Evolutionary conservation across 208 protist genomes (phyloP).

Genomic region (Eutreptiella sp.): DNA sequence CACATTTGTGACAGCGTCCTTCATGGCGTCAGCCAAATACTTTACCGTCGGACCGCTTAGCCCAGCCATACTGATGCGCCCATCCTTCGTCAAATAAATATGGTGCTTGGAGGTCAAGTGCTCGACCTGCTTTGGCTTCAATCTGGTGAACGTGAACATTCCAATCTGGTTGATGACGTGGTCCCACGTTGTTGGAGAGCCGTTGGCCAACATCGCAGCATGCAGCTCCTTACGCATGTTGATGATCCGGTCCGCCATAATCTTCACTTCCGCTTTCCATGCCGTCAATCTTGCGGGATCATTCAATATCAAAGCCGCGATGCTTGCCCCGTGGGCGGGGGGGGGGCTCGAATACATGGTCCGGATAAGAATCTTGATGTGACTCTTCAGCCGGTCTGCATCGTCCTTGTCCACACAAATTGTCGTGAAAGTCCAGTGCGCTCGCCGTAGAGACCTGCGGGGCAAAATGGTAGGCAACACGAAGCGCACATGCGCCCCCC

Average conservation of each 20-base stretch:
- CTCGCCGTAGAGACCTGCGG: constrained; percentile 77
- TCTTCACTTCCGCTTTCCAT: constrained; percentile 53
- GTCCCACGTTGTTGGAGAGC: constrained; percentile 45
- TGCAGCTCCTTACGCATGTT: constrained; percentile 36
- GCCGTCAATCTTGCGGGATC: constrained; percentile 31
- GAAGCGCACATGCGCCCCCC: too few relatives aligned
- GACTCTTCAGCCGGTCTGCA: constrained; percentile 44
- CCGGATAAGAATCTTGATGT: constrained; percentile 74
- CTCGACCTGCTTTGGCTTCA: constrained; percentile 42
- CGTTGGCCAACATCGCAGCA: constrained; percentile 28
- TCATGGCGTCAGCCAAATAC: constrained; percentile 59
- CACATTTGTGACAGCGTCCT: too few relatives aligned
- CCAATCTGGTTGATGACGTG: constrained; percentile 75
- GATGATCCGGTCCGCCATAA: constrained; percentile 49
- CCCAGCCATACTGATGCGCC: constrained; percentile 61
- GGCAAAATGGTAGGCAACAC: too few relatives aligned
- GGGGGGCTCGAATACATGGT: constrained; percentile 72
- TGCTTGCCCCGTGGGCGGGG: constrained; percentile 66
- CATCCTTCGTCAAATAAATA: constrained; percentile 64
- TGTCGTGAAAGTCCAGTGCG: constrained; percentile 59
- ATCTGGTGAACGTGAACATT: constrained; percentile 76
- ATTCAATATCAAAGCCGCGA: constrained; percentile 57
- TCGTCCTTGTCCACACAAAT: constrained; percentile 35
- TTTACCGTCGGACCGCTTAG: constrained; percentile 56
- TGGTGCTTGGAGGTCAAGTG: constrained; percentile 48